Conservation (phyloP, 2,329 filamentous ascomycete genomes). For the Phaeosphaeria sp. region DNA sequence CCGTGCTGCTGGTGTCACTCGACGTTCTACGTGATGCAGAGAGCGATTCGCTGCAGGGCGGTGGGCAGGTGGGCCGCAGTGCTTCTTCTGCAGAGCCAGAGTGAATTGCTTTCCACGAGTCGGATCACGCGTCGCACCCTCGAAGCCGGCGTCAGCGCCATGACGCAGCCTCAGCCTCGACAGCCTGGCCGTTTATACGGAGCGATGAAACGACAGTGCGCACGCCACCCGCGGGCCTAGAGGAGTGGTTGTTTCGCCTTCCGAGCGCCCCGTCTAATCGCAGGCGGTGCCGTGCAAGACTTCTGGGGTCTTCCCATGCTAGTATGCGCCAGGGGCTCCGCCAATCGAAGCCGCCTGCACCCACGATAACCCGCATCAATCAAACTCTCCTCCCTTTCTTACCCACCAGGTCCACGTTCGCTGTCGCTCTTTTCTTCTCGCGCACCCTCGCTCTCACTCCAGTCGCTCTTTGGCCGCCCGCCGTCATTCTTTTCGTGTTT, state of each 20-base stretch:
- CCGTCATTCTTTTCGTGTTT: slow-evolving; percentile 30
- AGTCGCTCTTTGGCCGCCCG: slow-evolving; percentile 38
- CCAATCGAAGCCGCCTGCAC: slow-evolving; percentile 23
- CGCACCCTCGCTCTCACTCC: slow-evolving; percentile 30
- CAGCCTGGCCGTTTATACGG: slow-evolving; percentile 17
- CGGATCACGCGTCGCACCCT: slow-evolving; percentile 2
- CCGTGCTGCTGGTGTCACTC: neutral
- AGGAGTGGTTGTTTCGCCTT: slow-evolving; percentile 24
- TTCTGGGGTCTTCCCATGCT: slow-evolving; percentile 11
- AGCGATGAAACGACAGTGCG: slow-evolving; percentile 31
- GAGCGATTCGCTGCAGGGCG: neutral
- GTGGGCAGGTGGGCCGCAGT: neutral
- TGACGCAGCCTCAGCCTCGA: slow-evolving; percentile 18
- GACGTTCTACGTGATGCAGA: neutral
- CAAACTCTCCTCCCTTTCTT: slow-evolving; percentile 32
- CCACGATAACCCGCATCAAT: slow-evolving; percentile 21
- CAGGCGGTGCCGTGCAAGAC: slow-evolving; percentile 18
- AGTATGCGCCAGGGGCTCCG: slow-evolving; percentile 13
- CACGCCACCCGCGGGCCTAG: too few relatives aligned
- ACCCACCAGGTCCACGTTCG: slow-evolving; percentile 22
- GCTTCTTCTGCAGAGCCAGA: neutral
- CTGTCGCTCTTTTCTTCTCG: slow-evolving; percentile 22
- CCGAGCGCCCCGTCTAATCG: slow-evolving; percentile 16
- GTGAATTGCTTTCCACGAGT: neutral
- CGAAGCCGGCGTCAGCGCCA: slow-evolving; percentile 4